Percentiles rank a stretch among this genome's conserved stretches.
phyloP scores from a whole-genome alignment of 2,329 filamentous ascomycete genomes.

The Coniochaeta sp. region DNA sequence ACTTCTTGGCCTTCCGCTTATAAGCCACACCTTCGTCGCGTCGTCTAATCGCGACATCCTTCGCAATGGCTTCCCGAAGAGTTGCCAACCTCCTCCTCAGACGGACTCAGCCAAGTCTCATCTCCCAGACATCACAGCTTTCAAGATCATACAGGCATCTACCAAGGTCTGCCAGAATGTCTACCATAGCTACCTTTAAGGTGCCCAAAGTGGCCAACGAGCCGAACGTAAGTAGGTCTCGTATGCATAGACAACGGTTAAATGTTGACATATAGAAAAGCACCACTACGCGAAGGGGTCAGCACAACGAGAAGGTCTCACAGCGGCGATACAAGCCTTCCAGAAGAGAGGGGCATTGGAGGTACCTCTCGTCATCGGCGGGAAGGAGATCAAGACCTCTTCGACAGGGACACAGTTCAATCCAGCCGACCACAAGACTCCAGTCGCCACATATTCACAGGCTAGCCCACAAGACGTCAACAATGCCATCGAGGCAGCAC shows the following conservation, averaged over 20 bases:
- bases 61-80: conserved; percentile 1
- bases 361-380: conserved; percentile 77
- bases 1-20: not conserved
- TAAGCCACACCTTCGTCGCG: not conserved
- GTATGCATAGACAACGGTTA: not conserved
- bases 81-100: not conserved
- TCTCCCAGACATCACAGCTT: conserved; percentile 5
- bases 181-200: conserved; percentile 77
- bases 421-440: conserved; percentile 70
- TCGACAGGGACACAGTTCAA: conserved; percentile 66
- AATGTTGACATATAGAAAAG: conserved; percentile 34
- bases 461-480: conserved; percentile 71
- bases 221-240: conserved; percentile 69
- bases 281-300: conserved; percentile 86
- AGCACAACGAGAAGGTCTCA: conserved; percentile 67
- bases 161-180: conserved; percentile 18
- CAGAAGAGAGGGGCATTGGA: conserved; percentile 64
- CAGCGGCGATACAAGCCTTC: conserved; percentile 63
- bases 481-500: conserved; percentile 73
- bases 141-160: not conserved
- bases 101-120: conserved; percentile 10
- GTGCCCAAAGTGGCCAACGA: conserved; percentile 84
- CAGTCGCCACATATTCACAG: conserved; percentile 78
- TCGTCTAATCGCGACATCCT: not conserved
- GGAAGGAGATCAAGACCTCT: conserved; percentile 67